Evolutionary conservation across 164 flowering plant genomes (phyloP).

Genomic region (Piper longum): DNA sequence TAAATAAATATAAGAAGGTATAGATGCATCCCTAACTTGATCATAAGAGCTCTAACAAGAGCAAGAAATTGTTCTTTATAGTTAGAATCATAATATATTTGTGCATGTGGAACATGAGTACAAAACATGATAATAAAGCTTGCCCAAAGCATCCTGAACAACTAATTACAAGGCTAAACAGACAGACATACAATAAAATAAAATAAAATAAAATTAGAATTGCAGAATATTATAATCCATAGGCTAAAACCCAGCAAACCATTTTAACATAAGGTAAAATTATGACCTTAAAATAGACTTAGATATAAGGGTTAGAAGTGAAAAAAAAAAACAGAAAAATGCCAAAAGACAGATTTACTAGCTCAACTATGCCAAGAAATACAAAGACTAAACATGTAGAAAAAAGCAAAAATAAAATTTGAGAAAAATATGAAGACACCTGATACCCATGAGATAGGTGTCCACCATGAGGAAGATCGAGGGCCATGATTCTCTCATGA

Average conservation of each 20-base stretch:
- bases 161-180: background rate
- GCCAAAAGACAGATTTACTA: background rate
- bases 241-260: background rate
- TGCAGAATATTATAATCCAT: too few species aligned
- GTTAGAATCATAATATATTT: too few species aligned
- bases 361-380: background rate
- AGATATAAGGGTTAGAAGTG: background rate
- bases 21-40: too few species aligned
- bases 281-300: background rate
- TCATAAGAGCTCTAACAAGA: too few species aligned
- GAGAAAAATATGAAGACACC: slow-evolving; percentile 6
- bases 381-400: too few species aligned
- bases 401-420: too few species aligned
- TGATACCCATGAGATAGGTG: slow-evolving; percentile 78
- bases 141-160: background rate
- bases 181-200: background rate
- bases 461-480: slow-evolving; percentile 95
- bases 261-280: too few species aligned
- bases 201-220: too few species aligned
- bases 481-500: slow-evolving; percentile 98
- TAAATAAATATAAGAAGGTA: too few species aligned
- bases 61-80: too few species aligned
- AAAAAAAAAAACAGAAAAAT: too few species aligned
- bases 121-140: background rate
- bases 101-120: background rate